Evolutionary conservation across 2,329 filamentous ascomycete genomes (phyloP).

Genomic region (Diaporthe sp.): DNA sequence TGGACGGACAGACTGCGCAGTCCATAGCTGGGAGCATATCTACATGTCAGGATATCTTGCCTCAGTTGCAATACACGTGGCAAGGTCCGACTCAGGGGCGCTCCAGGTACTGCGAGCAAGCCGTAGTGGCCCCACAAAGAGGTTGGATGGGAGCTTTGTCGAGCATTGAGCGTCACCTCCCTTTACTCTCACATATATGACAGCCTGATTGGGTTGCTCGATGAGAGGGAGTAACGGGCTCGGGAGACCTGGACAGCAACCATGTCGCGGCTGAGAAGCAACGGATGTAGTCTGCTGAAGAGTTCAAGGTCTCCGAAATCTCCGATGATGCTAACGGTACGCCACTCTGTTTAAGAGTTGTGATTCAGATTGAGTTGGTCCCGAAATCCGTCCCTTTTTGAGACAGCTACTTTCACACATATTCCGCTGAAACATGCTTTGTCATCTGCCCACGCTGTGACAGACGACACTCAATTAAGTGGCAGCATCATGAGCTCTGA

Average conservation of each 20-base stretch:
- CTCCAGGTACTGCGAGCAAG: background rate
- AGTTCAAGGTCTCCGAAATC: background rate
- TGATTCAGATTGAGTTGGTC: background rate
- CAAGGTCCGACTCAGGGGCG: slow-evolving; percentile 38
- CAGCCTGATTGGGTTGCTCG: no score
- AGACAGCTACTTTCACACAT: background rate
- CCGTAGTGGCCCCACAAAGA: background rate
- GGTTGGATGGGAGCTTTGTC: background rate
- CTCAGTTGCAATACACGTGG: slow-evolving; percentile 78
- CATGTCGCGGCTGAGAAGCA: background rate
- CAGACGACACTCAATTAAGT: background rate
- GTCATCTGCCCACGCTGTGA: background rate
- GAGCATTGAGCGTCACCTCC: slow-evolving; percentile 43
- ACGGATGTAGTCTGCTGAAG: background rate
- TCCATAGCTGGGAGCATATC: slow-evolving; percentile 80
- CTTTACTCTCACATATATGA: background rate
- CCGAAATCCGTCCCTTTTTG: background rate
- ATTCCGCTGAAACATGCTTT: background rate
- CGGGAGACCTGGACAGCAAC: background rate
- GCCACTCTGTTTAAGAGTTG: background rate
- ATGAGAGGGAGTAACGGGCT: no score
- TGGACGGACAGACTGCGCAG: no score
- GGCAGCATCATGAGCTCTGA: background rate
- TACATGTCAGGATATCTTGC: slow-evolving; percentile 71
- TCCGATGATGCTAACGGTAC: background rate